These are phyloP conservation scores for Dothiorella sarmentorum DNA, from an alignment of 2,329 filamentous ascomycete genomes.

Conservation along the genomic window DNA sequence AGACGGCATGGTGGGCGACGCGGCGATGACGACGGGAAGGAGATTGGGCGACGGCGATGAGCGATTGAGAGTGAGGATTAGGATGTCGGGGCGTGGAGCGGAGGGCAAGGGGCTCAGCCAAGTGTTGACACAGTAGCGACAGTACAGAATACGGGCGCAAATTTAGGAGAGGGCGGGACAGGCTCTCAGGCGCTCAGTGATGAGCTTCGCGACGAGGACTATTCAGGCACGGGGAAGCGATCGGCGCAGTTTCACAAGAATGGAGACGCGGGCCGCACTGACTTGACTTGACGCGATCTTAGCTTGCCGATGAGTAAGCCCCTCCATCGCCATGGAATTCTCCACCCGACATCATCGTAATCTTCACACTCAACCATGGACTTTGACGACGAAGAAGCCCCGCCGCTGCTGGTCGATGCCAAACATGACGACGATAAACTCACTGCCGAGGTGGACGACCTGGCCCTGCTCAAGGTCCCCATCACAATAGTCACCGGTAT, in stretches of 20 bases:
- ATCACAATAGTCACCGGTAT: conserved; percentile 80
- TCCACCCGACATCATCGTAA: no score
- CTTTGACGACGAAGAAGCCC: conserved; percentile 57
- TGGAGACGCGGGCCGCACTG: background rate
- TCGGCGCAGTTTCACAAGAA: conserved; percentile 13
- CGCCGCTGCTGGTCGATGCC: conserved; percentile 61
- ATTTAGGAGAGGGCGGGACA: conserved; percentile 6
- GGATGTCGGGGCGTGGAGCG: background rate
- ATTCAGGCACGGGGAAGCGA: conserved; percentile 12
- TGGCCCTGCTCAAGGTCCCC: conserved; percentile 63
- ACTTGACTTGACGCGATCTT: no score
- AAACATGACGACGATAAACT: conserved; percentile 22
- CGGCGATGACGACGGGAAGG: conserved; percentile 21
- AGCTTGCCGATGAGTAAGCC: no score
- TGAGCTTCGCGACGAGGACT: background rate
- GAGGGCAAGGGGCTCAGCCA: background rate
- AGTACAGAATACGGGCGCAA: background rate
- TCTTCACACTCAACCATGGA: no score
- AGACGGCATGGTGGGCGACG: conserved; percentile 32
- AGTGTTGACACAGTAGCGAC: conserved; percentile 13
- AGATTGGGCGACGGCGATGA: conserved; percentile 17
- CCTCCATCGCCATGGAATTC: no score
- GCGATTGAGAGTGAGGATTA: background rate
- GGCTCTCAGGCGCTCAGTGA: conserved; percentile 5
- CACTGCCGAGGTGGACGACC: conserved; percentile 45